These are phyloP conservation scores for Aspergillus spinulosporus DNA, from an alignment of 2,329 filamentous ascomycete genomes.

Conservation along the genomic window DNA sequence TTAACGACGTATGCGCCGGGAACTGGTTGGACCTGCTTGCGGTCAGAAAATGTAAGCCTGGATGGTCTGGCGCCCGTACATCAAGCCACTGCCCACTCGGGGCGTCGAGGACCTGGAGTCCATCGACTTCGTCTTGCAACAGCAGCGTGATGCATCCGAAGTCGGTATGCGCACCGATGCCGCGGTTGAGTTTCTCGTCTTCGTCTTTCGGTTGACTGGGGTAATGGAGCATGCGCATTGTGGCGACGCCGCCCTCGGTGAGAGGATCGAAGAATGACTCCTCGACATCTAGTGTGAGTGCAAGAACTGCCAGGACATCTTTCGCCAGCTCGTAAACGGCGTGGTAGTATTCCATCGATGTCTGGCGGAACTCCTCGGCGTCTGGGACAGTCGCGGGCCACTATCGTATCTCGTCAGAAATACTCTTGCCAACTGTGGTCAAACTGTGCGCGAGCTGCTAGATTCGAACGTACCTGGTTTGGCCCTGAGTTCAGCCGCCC, in stretches of 20 bases:
- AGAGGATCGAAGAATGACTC: conserved; percentile 42
- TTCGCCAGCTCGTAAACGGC: conserved; percentile 42
- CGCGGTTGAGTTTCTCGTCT: conserved; percentile 39
- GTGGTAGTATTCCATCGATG: conserved; percentile 44
- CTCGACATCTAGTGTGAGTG: conserved; percentile 42
- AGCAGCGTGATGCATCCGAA: conserved; percentile 46
- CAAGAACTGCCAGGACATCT: conserved; percentile 44
- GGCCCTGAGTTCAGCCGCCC: conserved; percentile 44
- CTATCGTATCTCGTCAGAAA: not conserved
- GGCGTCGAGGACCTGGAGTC: conserved; percentile 38
- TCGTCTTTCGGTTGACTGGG: conserved; percentile 41
- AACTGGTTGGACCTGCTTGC: conserved; percentile 26
- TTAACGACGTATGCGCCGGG: conserved; percentile 36
- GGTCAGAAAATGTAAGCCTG: too few relatives aligned
- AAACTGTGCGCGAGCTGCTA: too few relatives aligned
- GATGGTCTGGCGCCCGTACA: conserved; percentile 19
- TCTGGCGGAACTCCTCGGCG: conserved; percentile 38
- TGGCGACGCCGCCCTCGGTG: conserved; percentile 40
- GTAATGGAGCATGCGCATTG: conserved; percentile 47
- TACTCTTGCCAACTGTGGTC: too few relatives aligned
- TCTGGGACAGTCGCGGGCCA: conserved; percentile 36
- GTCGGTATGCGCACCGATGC: conserved; percentile 48
- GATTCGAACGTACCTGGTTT: conserved; percentile 29
- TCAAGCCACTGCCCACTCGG: conserved; percentile 34
- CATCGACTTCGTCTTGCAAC: conserved; percentile 44